Percentiles rank a stretch among this genome's conserved stretches.
Evolutionary conservation across 345 rosid species (phyloP).

Genomic region (Eutrema heterophyllum): DNA sequence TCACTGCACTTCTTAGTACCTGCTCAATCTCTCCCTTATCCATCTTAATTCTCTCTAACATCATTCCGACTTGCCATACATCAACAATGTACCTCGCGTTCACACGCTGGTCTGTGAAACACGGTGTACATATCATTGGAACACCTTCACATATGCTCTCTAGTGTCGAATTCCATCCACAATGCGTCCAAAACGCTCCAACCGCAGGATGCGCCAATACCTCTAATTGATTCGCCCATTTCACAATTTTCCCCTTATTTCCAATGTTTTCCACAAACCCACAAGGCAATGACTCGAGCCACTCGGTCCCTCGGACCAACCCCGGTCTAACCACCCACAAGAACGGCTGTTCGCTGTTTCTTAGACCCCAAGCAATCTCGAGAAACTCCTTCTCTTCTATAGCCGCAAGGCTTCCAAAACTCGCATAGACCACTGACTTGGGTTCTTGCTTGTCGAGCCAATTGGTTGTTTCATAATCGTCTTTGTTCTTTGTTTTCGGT

Average conservation of each 20-base stretch:
- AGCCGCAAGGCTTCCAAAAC: constrained; percentile 57
- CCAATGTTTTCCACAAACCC: constrained; percentile 40
- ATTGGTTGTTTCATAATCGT: constrained; percentile 24
- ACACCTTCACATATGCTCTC: constrained; percentile 63
- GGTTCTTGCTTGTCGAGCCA: constrained; percentile 55
- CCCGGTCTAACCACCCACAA: constrained; percentile 65
- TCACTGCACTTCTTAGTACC: constrained; percentile 33
- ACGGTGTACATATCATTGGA: constrained; percentile 74
- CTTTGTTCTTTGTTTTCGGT: constrained; percentile 26
- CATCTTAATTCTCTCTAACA: constrained; percentile 30
- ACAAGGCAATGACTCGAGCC: constrained; percentile 39
- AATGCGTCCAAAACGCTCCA: constrained; percentile 64
- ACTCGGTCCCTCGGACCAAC: constrained; percentile 24
- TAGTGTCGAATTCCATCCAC: constrained; percentile 68
- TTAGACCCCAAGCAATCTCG: constrained; percentile 55
- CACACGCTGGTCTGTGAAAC: constrained; percentile 54
- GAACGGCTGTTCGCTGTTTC: constrained; percentile 44
- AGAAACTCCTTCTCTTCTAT: constrained; percentile 34
- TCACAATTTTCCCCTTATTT: constrained; percentile 44
- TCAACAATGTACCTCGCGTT: constrained; percentile 46
- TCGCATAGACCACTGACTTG: constrained; percentile 46
- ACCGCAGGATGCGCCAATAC: constrained; percentile 50
- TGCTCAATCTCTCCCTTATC: constrained; percentile 39
- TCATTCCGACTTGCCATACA: constrained; percentile 55
- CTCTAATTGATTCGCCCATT: constrained; percentile 67